Conservation (phyloP, 2,329 filamentous ascomycete species). For the Colletotrichum trifolii region DNA sequence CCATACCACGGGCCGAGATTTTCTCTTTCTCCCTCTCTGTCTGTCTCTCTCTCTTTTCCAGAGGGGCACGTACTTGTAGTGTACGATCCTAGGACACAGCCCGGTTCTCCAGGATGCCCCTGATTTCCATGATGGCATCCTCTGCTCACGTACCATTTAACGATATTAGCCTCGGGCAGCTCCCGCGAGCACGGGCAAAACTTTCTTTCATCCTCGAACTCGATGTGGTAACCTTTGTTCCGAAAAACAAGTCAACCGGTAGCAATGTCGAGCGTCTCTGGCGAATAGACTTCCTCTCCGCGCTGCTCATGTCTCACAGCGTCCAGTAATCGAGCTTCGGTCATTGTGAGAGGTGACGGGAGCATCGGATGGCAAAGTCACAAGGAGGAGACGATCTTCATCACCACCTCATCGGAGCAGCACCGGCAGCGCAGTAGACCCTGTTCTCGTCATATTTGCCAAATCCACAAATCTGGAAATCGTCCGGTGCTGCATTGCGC, state of each 20-base stretch:
- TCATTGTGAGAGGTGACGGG: not conserved
- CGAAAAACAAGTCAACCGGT: too few species aligned
- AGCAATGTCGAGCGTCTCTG: too few species aligned
- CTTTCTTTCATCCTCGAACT: not conserved
- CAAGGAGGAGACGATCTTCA: conserved; percentile 7
- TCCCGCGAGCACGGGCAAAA: conserved; percentile 1
- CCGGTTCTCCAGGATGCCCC: conserved; percentile 16
- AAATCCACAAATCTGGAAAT: conserved; percentile 18
- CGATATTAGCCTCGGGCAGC: conserved; percentile 5
- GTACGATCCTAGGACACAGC: conserved; percentile 9
- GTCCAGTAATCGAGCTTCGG: not conserved
- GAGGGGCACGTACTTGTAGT: not conserved
- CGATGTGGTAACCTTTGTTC: too few species aligned
- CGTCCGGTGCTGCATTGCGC: not conserved
- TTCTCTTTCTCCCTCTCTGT: too few species aligned
- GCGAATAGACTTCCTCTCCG: too few species aligned
- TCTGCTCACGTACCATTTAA: too few species aligned
- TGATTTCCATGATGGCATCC: conserved; percentile 5
- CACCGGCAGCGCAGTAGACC: not conserved
- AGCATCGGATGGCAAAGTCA: not conserved
- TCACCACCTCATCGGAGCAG: not conserved
- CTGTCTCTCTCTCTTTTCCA: not conserved
- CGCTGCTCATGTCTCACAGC: not conserved
- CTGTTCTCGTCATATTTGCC: conserved; percentile 11
- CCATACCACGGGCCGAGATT: too few species aligned